Percentiles rank a stretch among this genome's conserved stretches.
Evolutionary conservation across 768 basidiomycete species (phyloP).

Genomic region (Suillus variegatus): DNA sequence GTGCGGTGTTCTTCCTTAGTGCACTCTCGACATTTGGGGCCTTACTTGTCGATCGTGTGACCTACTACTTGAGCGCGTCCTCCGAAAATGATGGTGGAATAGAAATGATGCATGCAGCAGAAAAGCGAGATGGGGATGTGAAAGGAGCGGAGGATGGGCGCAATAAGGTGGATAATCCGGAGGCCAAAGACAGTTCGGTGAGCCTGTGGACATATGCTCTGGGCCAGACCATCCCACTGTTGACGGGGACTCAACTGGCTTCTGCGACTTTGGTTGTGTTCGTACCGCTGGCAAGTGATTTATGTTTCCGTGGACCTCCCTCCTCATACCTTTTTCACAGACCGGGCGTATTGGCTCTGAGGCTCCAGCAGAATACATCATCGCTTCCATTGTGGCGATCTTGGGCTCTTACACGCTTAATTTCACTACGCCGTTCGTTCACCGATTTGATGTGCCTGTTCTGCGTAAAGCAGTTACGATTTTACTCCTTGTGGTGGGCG

Average conservation of each 20-base stretch:
- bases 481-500: conserved; percentile 46
- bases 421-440: conserved; percentile 67
- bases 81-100: not conserved
- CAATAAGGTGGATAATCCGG: not conserved
- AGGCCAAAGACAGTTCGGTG: conserved; percentile 33
- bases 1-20: conserved; percentile 70
- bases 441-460: conserved; percentile 56
- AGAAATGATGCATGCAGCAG: not conserved
- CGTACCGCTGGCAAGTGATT: conserved; percentile 72
- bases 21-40: conserved; percentile 57
- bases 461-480: conserved; percentile 45
- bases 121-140: conserved; percentile 8
- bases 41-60: conserved; percentile 52
- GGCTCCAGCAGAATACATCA: conserved; percentile 86
- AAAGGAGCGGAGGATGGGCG: not conserved
- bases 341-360: conserved; percentile 82
- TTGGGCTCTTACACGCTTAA: conserved; percentile 61
- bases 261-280: conserved; percentile 79
- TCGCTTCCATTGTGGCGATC: conserved; percentile 72
- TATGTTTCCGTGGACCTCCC: not conserved
- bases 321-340: conserved; percentile 35
- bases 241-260: conserved; percentile 58
- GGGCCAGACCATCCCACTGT: conserved; percentile 55
- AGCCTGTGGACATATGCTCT: conserved; percentile 66
- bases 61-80: conserved; percentile 28